phyloP scores from a whole-genome alignment of 768 basidiomycete species.

The Mrakia gelida region DNA sequence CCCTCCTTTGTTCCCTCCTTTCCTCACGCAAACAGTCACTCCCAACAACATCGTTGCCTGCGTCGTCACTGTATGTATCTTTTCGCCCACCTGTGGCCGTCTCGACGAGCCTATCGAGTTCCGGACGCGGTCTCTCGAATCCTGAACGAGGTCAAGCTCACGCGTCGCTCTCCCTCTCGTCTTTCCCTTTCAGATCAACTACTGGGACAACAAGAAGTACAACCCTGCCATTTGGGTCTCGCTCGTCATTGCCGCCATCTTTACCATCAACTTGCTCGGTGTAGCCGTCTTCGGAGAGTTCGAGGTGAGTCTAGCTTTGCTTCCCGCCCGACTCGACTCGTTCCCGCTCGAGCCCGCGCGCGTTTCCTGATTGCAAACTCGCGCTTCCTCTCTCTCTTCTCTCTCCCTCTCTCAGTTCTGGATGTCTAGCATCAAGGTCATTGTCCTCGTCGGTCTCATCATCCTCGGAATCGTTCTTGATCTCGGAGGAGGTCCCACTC shows the following conservation, averaged over 20 bases:
- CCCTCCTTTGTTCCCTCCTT: slow-evolving; percentile 16
- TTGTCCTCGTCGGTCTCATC: slow-evolving; percentile 37
- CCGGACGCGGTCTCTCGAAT: accelerated
- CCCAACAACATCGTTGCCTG: slow-evolving; percentile 58
- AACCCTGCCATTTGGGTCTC: slow-evolving; percentile 57
- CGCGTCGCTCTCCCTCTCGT: background rate
- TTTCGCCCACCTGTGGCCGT: too few species aligned
- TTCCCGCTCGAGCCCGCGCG: too few species aligned
- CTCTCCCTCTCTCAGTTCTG: slow-evolving; percentile 51
- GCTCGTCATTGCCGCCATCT: slow-evolving; percentile 52
- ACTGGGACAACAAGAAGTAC: slow-evolving; percentile 39
- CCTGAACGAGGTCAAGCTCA: background rate
- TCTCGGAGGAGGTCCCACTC: slow-evolving; percentile 52
- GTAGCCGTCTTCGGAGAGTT: slow-evolving; percentile 66
- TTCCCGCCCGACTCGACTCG: background rate
- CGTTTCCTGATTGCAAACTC: too few species aligned
- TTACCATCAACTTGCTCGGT: slow-evolving; percentile 55
- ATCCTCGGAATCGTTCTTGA: slow-evolving; percentile 56
- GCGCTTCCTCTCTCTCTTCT: too few species aligned
- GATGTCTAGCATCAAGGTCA: slow-evolving; percentile 31
- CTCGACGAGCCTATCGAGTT: too few species aligned
- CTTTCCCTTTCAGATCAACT: background rate
- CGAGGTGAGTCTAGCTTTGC: slow-evolving; percentile 15
- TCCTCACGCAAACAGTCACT: slow-evolving; percentile 53
- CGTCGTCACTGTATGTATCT: slow-evolving; percentile 47